These are phyloP conservation scores for Colletotrichum chrysophilum DNA, from an alignment of 2,329 filamentous ascomycete species.

Conservation along the genomic window DNA sequence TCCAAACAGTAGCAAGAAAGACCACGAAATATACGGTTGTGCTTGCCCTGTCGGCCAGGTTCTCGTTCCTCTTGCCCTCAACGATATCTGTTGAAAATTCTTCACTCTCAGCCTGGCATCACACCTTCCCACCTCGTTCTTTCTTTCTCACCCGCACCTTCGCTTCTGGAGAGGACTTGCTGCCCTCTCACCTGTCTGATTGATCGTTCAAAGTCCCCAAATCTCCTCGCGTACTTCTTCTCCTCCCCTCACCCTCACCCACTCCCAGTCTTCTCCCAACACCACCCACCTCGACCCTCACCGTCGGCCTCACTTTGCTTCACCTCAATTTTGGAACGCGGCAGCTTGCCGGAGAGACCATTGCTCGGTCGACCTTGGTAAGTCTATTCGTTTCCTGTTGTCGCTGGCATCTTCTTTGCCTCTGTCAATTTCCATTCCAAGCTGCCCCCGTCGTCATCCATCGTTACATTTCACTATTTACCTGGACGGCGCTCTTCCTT, in stretches of 20 bases:
- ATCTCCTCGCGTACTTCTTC: not conserved
- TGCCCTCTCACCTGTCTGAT: not conserved
- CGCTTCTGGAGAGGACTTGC: not conserved
- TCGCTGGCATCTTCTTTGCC: not conserved
- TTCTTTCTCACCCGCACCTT: not conserved
- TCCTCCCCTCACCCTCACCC: not conserved
- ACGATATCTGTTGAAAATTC: not conserved
- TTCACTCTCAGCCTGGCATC: not conserved
- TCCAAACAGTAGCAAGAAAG: not conserved
- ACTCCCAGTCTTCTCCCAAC: not conserved
- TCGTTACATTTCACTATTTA: not conserved
- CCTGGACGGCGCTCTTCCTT: not conserved
- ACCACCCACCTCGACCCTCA: not conserved
- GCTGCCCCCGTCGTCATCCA: not conserved
- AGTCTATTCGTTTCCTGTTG: not conserved
- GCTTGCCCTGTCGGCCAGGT: not conserved
- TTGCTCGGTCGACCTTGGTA: not conserved
- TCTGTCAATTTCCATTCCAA: not conserved
- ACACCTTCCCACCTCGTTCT: not conserved
- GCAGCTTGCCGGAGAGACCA: not conserved
- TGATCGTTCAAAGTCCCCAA: not conserved
- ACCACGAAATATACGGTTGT: not conserved
- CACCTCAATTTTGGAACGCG: constrained; percentile 13
- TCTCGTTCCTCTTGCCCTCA: not conserved
- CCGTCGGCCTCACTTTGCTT: constrained; percentile 1